phyloP scores from a whole-genome alignment of 1,284 basidiomycete species.

The Irpex sp. region DNA sequence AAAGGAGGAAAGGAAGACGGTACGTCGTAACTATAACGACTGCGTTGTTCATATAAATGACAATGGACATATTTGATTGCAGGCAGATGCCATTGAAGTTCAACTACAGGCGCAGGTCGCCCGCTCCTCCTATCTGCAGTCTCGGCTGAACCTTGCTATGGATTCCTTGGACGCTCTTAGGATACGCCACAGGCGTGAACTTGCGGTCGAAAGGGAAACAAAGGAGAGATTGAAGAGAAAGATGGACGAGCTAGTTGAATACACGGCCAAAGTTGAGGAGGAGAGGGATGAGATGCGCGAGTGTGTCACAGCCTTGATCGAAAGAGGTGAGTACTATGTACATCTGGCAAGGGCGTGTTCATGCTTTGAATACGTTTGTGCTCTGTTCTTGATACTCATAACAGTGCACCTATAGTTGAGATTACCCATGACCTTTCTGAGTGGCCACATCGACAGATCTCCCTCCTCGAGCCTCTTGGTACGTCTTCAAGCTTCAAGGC shows the following conservation, averaged over 20 bases:
- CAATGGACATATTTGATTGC: not conserved
- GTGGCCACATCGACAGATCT: conserved; percentile 50
- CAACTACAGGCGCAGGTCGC: conserved; percentile 37
- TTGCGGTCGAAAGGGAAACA: conserved; percentile 33
- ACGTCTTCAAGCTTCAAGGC: conserved; percentile 15
- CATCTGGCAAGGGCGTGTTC: not conserved
- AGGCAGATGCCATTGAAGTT: conserved; percentile 33
- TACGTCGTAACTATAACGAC: not conserved
- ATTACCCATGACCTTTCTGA: conserved; percentile 43
- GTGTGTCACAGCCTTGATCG: conserved; percentile 47
- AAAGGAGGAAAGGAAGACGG: conserved; percentile 3
- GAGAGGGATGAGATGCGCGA: conserved; percentile 54
- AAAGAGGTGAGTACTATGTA: conserved; percentile 46
- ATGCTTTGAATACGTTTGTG: not conserved
- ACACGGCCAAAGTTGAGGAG: conserved; percentile 35
- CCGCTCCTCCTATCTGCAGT: conserved; percentile 43
- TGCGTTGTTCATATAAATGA: not conserved
- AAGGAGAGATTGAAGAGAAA: conserved; percentile 36
- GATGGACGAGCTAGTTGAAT: conserved; percentile 31
- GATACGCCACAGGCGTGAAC: conserved; percentile 36
- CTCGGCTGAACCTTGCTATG: conserved; percentile 44
- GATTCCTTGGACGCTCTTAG: conserved; percentile 49
- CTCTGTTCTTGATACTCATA: not conserved
- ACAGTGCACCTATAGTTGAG: conserved; percentile 40
- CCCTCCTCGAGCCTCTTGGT: conserved; percentile 42